Conservation (phyloP, 306 rosid species). For the Castanopsis chinensis region DNA sequence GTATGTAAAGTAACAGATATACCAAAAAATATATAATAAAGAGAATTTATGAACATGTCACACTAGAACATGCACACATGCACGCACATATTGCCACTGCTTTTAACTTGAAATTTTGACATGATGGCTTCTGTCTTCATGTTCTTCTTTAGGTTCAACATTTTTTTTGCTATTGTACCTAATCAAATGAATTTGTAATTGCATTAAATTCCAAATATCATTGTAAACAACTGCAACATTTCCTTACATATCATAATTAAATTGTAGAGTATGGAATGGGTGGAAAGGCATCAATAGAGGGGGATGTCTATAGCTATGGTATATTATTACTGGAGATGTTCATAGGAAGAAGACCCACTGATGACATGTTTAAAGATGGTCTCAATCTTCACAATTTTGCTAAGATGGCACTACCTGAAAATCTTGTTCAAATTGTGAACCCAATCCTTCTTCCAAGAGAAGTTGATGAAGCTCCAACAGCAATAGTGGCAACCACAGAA, state of each 20-base stretch:
- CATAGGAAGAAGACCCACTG: slow-evolving; percentile 24
- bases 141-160: too few species aligned
- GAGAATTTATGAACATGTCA: too few species aligned
- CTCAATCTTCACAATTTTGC: slow-evolving; percentile 23
- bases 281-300: slow-evolving; percentile 18
- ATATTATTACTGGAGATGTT: slow-evolving; percentile 33
- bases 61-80: too few species aligned
- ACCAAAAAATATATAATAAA: too few species aligned
- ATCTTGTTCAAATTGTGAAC: slow-evolving; percentile 25
- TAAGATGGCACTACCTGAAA: slow-evolving; percentile 23
- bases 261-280: slow-evolving; percentile 36
- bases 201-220: too few species aligned
- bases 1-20: too few species aligned
- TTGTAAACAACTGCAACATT: too few species aligned
- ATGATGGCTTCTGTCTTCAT: too few species aligned
- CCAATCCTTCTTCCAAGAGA: slow-evolving; percentile 20
- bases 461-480: background rate
- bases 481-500: background rate
- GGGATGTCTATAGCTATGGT: slow-evolving; percentile 40
- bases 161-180: too few species aligned
- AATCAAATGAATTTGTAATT: too few species aligned
- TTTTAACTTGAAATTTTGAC: too few species aligned
- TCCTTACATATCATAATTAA: background rate
- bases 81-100: too few species aligned
- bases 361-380: slow-evolving; percentile 30